Base-by-base conservation (phyloP, 2,329 filamentous ascomycete species). In the Sporothrix schenckii region DNA sequence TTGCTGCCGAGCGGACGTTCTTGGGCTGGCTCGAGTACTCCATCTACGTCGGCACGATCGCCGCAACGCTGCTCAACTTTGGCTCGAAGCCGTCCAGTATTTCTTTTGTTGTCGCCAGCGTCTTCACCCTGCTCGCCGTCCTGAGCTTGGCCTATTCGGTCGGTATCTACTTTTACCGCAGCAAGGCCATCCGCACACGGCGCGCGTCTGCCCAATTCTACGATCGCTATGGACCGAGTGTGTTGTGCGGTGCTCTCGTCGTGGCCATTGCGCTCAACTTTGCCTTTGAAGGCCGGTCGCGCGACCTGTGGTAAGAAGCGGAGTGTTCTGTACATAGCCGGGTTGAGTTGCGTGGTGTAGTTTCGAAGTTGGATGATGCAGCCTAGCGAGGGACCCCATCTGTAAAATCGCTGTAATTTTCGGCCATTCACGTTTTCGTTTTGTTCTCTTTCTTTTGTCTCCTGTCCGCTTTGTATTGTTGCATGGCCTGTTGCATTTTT, bases 11-110 rank as follows among this genome's bases (percentile, higher is more conserved):
- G 81, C 88, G 95, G 74, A 99, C 95, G 0, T 99, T 97, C 81
- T 86, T 99, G 70, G 92, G 93, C 73, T 99, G 95, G 91, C 91
- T 99, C 76, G 94, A 99, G 80, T 98, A 97, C 81, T 94, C 92
- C 66, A 97, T 98, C 77, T 94, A 97, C 78, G 89, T 99, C 69
- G 93, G 92, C 75, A 91, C 91, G 39, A 94, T 97, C 75, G 92
- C 93, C 14, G 90, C 91, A 9, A 92, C 92, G 0, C 83, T 97
- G 60, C 86, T 97, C 74, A 94, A 97, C 83, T 93, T 97, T 78
- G 88, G 92, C 75, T 80, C 80, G 13, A 85, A 86, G 74, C 84
- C 86, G 24, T 85, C 80, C 9, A 78, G 75, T 58, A 79, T 89
- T 24, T 88, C 90, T 6, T 88, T 96, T 73, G 83, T 88, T 60